Evolutionary conservation across 129 eudicot species (phyloP), one percentile per base, ranked within the genome.

Genomic region (Cynara cardunculus): DNA sequence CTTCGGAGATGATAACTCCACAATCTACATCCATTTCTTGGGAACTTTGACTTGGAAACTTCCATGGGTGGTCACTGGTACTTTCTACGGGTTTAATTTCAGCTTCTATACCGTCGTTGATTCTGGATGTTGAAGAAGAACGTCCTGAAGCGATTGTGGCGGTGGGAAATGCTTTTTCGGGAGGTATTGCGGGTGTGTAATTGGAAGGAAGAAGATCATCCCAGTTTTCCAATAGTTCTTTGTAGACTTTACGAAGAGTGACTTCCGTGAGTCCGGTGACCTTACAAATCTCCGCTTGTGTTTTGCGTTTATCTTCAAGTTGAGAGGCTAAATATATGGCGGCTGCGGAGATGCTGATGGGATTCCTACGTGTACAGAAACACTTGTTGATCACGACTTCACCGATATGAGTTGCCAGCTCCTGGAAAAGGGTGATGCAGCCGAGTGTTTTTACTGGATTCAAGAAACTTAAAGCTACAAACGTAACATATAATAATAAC

Each of bases 211-310:
- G 99, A 19, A 95, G 92, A 87, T 95, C 97, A 62, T 95, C 97
- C 99, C 97, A 95, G 68, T 95, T 95, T 83, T 95, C 99, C 49
- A 95, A 69, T 0, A 95, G 87, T 82, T 95, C 99, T 82, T 95
- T 95, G 92, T 95, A 95, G 19, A 95, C 99, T 83, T 95, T 95
- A 25, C 99, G 89, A 30, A 95, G 90, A 28, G 99, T 95, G 77
- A 95, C 99, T 77, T 95, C 99, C 0, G 99, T 95, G 26, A 95
- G 97, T 76, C 99, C 99, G 0, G 99, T 95, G 28, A 95, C 99
- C 73, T 95, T 95, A 75, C 99, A 95, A 31, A 95, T 95, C 78
- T 95, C 99, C 12, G 99, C 99, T 62, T 95, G 99, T 24, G 99
- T 95, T 86, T 95, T 95, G 69, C 99, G 99, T 78, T 88, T 92